Base-by-base conservation (phyloP, 306 rosid genomes). In the Vigna radiata region DNA sequence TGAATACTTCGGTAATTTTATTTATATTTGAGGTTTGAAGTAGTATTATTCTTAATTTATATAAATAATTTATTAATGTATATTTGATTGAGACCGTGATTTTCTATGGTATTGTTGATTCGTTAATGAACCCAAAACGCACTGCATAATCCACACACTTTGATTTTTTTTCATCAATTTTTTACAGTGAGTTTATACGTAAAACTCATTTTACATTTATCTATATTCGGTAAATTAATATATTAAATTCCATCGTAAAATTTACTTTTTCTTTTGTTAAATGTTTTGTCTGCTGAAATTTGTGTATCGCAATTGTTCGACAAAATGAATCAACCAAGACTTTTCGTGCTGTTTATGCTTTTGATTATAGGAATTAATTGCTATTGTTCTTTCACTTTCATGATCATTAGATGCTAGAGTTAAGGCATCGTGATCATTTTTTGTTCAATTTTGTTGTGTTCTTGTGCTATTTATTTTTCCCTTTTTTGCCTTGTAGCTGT, bases 401-500 rank as follows among this genome's bases (percentile, higher is more conserved):
- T 18, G 8, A 67, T 67, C 39, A 43, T 33, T 44, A 16, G 31
- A 7, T 73, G 25, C 36, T 72, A 50, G n/a, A 58, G 8, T 18
- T 18, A 52, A 33, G 46, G 46, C 27, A 66, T 79, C 41, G 1
- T 8, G 16, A 16, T 70, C 16, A 3, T 69, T 59, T 6, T 12
- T 44, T 0, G 65, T 4, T 59, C 54, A 8, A 16, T 16, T 67
- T 23, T 36, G 25, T 46, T 16, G 15, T 72, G 21, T 79, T 59
- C 14, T 43, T 67, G 31, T 65, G 50, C 6, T 55, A 46, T 81
- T 29, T 29, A n/a, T 29, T 3, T 70, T 55, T 44, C 79, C 3
- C 4, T 29, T 4, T 70, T 55, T 50, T 55, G 55, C 78, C 50
- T 21, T 33, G 18, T 77, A 81, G 33, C 72, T 88, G 88, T 85